Percentiles rank a stretch among this genome's conserved stretches.
Conservation (phyloP, 192 early-diverging fungal species). For the Backusella tarrabulga region DNA sequence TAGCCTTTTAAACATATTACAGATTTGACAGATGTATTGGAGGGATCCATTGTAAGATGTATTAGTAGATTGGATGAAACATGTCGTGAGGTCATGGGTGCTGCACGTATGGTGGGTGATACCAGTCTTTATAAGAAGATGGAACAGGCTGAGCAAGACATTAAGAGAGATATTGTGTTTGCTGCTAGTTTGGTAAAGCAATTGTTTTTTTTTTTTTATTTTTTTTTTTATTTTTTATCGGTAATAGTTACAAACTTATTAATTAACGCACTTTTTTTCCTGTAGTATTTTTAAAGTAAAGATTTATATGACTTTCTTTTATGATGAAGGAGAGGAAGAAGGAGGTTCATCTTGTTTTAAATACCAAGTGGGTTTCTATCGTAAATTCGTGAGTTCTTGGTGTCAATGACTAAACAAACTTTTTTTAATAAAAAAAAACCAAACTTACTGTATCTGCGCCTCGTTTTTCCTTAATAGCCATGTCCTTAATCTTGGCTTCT, state of each 20-base stretch:
- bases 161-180: conserved; percentile 97
- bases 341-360: conserved; percentile 10
- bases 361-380: conserved; percentile 23
- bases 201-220: not conserved
- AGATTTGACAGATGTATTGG: conserved; percentile 89
- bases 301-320: too few species aligned
- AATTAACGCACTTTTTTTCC: not conserved
- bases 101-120: conserved; percentile 89
- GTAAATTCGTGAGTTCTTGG: not conserved
- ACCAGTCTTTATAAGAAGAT: conserved; percentile 86
- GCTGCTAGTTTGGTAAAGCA: conserved; percentile 71
- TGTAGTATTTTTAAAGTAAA: conserved; percentile 7
- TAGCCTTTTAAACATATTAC: conserved; percentile 87
- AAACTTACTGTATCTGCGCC: conserved; percentile 31
- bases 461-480: conserved; percentile 39
- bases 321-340: not conserved
- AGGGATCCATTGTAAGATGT: conserved; percentile 93
- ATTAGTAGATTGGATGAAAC: conserved; percentile 94
- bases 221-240: not conserved
- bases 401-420: not conserved
- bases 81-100: conserved; percentile 82
- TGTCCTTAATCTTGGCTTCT: conserved; percentile 31
- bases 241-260: not conserved
- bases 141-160: conserved; percentile 81
- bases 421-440: not conserved